Evolutionary conservation across 2,329 filamentous ascomycete genomes (phyloP), one percentile per base, ranked within the genome.

Genomic region (Elsinoe australis): DNA sequence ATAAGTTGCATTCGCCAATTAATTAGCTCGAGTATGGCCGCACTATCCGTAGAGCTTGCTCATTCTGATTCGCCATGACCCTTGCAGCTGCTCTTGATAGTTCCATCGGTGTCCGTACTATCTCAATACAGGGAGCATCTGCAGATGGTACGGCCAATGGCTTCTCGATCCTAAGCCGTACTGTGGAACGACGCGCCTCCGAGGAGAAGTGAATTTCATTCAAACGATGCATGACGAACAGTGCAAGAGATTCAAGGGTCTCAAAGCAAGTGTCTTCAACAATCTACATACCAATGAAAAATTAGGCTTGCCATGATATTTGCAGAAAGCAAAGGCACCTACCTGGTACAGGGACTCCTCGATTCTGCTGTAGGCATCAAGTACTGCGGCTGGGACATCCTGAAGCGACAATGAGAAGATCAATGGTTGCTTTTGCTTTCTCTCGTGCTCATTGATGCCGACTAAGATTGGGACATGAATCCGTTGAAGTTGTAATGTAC

Each of bases 81-180:
- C 17, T 14, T 44, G 10, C 17, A 4, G 24, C 26, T 15, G 24
- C 39, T 19, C n/a, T 19, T 26, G 28, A 31, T 31, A 53, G 34
- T 17, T 52, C 49, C 3, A 44, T 47, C 4, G 52, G 39, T 3
- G 52, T 48, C 32, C 52, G 42, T 28, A 58, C 56, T 28, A 82
- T 71, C 61, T 87, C 82, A 4, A 88, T 79, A 3, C 74, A 72
- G 0, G 84, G 82, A 8, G 79, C 81, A 54, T 87, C 83, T 1
- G 85, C 85, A 56, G 83, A 77, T 0, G 79, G 75, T 15, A 88
- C 80, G 0, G 85, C 85, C 9, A 82, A 79, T 2, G 85, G 85
- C 67, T 88, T 88, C 64, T 81, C 79, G 45, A 88, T 67, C 18
- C 70, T 68, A 29, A 88, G 71, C 51, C 71, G 74, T 44, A 88